Percentiles rank a stretch among this genome's conserved stretches.
These are phyloP conservation scores for Scorias spongiosa DNA, from an alignment of 2,329 filamentous ascomycete genomes.

Conservation along the genomic window DNA sequence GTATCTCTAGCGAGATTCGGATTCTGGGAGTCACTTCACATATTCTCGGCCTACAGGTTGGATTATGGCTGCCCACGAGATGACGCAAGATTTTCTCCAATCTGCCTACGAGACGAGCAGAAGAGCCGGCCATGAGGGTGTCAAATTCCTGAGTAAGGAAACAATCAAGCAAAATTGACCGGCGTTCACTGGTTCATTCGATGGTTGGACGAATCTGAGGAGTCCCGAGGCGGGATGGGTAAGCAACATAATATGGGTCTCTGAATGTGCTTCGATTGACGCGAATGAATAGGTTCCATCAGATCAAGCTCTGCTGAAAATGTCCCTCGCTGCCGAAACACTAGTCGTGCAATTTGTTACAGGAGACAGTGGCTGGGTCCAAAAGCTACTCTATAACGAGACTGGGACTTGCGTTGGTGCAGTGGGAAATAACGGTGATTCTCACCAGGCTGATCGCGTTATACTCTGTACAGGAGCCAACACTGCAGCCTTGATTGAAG, in stretches of 20 bases:
- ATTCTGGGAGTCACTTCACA: no score
- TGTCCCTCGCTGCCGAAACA: slow-evolving; percentile 5
- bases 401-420: slow-evolving; percentile 1
- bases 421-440: slow-evolving; percentile 4
- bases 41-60: slow-evolving; percentile 3
- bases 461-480: slow-evolving; percentile 7
- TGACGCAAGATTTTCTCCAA: slow-evolving; percentile 4
- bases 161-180: slow-evolving; percentile 6
- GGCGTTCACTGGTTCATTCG: slow-evolving; percentile 6
- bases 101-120: slow-evolving; percentile 4
- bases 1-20: no score
- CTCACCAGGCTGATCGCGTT: slow-evolving; percentile 6
- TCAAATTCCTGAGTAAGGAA: slow-evolving; percentile 1
- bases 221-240: slow-evolving; percentile 12
- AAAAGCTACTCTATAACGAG: slow-evolving; percentile 4
- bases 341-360: slow-evolving; percentile 6
- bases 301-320: slow-evolving; percentile 5
- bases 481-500: slow-evolving; percentile 6
- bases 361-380: slow-evolving; percentile 7
- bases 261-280: neutral
- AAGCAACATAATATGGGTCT: neutral
- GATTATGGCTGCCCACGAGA: slow-evolving; percentile 5
- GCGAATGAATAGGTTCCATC: neutral
- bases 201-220: slow-evolving; percentile 11
- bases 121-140: slow-evolving; percentile 3